Evolutionary conservation across 1,284 basidiomycete species (phyloP).

Genomic region (Sporisorium iseilematis-ciliati): DNA sequence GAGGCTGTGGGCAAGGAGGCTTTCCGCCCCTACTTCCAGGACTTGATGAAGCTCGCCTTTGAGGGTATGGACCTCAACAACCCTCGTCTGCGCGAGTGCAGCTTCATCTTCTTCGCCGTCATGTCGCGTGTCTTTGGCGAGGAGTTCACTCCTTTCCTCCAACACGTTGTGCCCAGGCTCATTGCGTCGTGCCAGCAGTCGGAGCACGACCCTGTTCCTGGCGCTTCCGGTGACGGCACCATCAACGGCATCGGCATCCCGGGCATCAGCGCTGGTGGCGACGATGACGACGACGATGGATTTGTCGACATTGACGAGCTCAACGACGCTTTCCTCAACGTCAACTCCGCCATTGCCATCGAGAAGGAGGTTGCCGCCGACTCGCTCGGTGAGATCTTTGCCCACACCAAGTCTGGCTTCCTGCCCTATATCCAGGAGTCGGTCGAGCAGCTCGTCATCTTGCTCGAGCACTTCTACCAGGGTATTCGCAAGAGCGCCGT

Average conservation of each 20-base stretch:
- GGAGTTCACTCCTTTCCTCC: slow-evolving; percentile 90
- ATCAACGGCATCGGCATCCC: slow-evolving; percentile 74
- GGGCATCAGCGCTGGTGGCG: slow-evolving; percentile 78
- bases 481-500: slow-evolving; percentile 96
- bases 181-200: slow-evolving; percentile 85
- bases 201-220: slow-evolving; percentile 72
- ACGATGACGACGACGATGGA: slow-evolving; percentile 73
- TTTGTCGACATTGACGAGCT: slow-evolving; percentile 79
- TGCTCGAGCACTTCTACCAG: slow-evolving; percentile 94
- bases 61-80: slow-evolving; percentile 86
- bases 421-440: slow-evolving; percentile 81
- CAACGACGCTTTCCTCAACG: slow-evolving; percentile 75
- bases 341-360: slow-evolving; percentile 95
- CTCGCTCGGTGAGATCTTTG: slow-evolving; percentile 91
- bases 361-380: slow-evolving; percentile 99
- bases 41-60: slow-evolving; percentile 96
- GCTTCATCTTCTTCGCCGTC: slow-evolving; percentile 98
- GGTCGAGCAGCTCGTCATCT: slow-evolving; percentile 83
- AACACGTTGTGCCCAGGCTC: slow-evolving; percentile 87
- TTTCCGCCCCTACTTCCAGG: slow-evolving; percentile 94
- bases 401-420: slow-evolving; percentile 85
- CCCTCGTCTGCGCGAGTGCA: slow-evolving; percentile 91
- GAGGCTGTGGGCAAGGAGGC: slow-evolving; percentile 94
- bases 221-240: slow-evolving; percentile 66
- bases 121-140: slow-evolving; percentile 96